Conservation (phyloP, 192 early-diverging fungal species). For the Gigaspora rosea region DNA sequence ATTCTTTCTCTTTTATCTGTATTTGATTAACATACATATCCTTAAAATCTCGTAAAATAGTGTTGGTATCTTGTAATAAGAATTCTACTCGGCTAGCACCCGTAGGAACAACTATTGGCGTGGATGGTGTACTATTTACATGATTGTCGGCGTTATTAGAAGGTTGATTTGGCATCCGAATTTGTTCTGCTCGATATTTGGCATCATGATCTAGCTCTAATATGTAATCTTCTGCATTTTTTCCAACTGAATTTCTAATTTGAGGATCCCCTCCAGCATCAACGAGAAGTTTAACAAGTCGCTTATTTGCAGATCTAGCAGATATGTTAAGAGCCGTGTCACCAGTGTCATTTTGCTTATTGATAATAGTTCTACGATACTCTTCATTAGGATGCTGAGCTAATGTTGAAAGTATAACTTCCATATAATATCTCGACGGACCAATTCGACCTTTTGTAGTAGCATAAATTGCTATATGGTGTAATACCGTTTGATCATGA, state of each 20-base stretch:
- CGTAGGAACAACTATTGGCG: background rate
- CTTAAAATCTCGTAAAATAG: slow-evolving; percentile 26
- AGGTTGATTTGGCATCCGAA: background rate
- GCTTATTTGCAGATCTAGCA: slow-evolving; percentile 58
- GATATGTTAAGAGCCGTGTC: slow-evolving; percentile 77
- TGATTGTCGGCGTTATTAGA: background rate
- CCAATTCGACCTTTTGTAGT: slow-evolving; percentile 67
- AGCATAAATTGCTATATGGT: slow-evolving; percentile 82
- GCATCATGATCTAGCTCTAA: slow-evolving; percentile 38
- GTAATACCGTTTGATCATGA: slow-evolving; percentile 83
- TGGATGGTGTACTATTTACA: background rate
- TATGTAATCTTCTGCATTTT: slow-evolving; percentile 65
- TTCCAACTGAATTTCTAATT: slow-evolving; percentile 68
- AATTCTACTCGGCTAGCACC: background rate
- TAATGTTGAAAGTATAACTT: slow-evolving; percentile 75
- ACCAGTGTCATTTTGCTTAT: slow-evolving; percentile 79
- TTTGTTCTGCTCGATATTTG: background rate
- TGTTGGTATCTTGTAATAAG: background rate
- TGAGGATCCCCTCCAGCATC: slow-evolving; percentile 62
- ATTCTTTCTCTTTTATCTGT: slow-evolving; percentile 7
- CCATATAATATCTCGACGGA: slow-evolving; percentile 87
- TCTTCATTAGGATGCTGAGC: slow-evolving; percentile 72
- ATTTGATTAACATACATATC: background rate
- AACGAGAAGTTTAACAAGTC: slow-evolving; percentile 59
- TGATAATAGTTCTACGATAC: slow-evolving; percentile 58